These are phyloP conservation scores for Aspergillus tubingensis DNA, from an alignment of 2,329 filamentous ascomycete genomes.

Conservation along the genomic window DNA sequence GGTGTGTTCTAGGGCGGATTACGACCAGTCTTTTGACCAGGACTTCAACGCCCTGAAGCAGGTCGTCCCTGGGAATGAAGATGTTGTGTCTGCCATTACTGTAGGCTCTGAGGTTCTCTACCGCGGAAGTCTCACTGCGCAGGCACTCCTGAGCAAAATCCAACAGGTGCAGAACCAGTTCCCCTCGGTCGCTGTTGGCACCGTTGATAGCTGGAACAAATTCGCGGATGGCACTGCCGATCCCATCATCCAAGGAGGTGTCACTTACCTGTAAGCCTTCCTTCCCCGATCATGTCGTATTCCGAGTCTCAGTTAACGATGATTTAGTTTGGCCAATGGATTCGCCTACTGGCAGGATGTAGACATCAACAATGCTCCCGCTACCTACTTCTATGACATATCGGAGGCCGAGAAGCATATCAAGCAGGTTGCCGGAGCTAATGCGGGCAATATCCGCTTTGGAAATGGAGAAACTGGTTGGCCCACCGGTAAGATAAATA, in stretches of 20 bases:
- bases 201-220: conserved; percentile 74
- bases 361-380: conserved; percentile 58
- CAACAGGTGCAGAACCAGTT: conserved; percentile 60
- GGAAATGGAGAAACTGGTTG: conserved; percentile 71
- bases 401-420: conserved; percentile 64
- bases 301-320: not conserved
- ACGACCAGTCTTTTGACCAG: conserved; percentile 60
- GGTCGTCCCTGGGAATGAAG: conserved; percentile 48
- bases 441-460: conserved; percentile 59
- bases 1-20: conserved; percentile 55
- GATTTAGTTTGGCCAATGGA: conserved; percentile 61
- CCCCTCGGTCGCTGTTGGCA: conserved; percentile 61
- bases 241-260: conserved; percentile 60
- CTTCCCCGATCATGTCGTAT: not conserved
- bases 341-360: conserved; percentile 74
- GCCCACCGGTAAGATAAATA: conserved; percentile 53
- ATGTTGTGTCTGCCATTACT: conserved; percentile 67
- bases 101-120: conserved; percentile 72
- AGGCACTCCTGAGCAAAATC: conserved; percentile 63
- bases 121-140: conserved; percentile 65
- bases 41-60: conserved; percentile 62
- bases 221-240: conserved; percentile 68
- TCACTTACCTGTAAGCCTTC: conserved; percentile 57
- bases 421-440: conserved; percentile 58
- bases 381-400: conserved; percentile 69